These are phyloP conservation scores for Trypethelium eluteriae DNA, from an alignment of 495 filamentous ascomycete genomes.

Conservation along the genomic window DNA sequence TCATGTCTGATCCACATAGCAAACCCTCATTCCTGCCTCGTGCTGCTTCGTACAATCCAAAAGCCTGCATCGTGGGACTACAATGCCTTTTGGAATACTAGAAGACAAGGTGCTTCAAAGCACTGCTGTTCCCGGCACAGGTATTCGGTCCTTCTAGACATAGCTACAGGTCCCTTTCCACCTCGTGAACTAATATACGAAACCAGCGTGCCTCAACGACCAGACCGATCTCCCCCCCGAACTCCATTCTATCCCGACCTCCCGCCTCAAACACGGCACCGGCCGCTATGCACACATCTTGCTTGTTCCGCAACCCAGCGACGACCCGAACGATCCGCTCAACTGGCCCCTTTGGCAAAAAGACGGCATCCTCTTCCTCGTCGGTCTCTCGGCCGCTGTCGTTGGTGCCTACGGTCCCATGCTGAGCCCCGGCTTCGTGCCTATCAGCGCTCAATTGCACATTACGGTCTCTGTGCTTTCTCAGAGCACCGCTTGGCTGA, in stretches of 20 bases:
- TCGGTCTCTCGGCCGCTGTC: conserved; percentile 48
- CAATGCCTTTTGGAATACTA: conserved; percentile 25
- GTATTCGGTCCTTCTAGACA: neutral
- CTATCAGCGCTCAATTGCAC: conserved; percentile 39
- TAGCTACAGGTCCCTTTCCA: neutral
- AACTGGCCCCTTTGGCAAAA: conserved; percentile 26
- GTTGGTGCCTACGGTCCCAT: conserved; percentile 51
- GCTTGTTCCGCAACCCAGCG: conserved; percentile 70
- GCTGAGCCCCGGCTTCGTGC: conserved; percentile 40
- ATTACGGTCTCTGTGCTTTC: conserved; percentile 38
- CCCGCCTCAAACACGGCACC: conserved; percentile 60
- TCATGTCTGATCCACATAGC: neutral
- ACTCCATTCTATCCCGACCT: conserved; percentile 14
- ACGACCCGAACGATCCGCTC: conserved; percentile 69
- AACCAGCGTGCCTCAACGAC: conserved; percentile 21
- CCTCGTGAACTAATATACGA: neutral
- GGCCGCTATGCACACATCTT: conserved; percentile 60
- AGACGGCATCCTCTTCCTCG: conserved; percentile 41
- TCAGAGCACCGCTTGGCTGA: conserved; percentile 42
- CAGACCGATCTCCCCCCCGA: conserved; percentile 21
- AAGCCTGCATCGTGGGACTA: neutral
- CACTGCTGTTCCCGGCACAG: conserved; percentile 23
- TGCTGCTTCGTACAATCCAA: neutral
- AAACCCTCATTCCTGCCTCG: neutral
- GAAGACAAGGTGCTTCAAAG: conserved; percentile 22